These are phyloP conservation scores for Neltuma alba DNA, from an alignment of 306 rosid genomes.

Conservation along the genomic window DNA sequence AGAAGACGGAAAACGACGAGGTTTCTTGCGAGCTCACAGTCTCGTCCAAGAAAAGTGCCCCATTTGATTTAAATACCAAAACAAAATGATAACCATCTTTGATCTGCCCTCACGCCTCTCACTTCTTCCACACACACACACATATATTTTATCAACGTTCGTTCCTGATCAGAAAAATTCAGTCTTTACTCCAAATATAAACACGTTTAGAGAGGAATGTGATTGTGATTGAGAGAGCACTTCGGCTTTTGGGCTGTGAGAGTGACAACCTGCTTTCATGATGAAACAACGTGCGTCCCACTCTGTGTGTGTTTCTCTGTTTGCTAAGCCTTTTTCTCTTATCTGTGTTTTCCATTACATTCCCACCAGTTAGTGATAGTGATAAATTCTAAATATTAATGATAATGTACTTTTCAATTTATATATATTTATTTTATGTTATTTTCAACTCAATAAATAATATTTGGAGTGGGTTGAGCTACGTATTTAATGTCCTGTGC, in stretches of 20 bases:
- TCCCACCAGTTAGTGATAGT: neutral
- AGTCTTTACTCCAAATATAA: neutral
- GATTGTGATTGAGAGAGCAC: neutral
- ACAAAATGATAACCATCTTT: slow-evolving; percentile 30
- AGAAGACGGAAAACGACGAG: slow-evolving; percentile 66
- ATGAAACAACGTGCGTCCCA: slow-evolving; percentile 42
- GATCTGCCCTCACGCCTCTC: neutral
- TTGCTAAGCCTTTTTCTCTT: neutral
- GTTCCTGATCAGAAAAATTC: neutral
- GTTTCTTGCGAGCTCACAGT: slow-evolving; percentile 33
- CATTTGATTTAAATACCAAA: slow-evolving; percentile 43
- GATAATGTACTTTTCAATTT: neutral
- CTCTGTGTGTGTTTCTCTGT: neutral
- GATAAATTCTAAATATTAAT: neutral
- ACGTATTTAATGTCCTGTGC: neutral
- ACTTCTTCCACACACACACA: neutral
- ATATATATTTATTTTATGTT: neutral
- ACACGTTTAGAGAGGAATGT: neutral
- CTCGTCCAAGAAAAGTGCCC: slow-evolving; percentile 44
- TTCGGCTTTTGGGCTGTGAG: slow-evolving; percentile 25
- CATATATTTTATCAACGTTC: neutral
- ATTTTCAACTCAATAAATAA: neutral
- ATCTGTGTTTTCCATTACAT: slow-evolving; percentile 10
- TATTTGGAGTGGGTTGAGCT: neutral
- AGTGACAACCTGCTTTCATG: slow-evolving; percentile 37